phyloP scores from a whole-genome alignment of 2,329 filamentous ascomycete genomes.

The Annulohypoxylon truncatum region DNA sequence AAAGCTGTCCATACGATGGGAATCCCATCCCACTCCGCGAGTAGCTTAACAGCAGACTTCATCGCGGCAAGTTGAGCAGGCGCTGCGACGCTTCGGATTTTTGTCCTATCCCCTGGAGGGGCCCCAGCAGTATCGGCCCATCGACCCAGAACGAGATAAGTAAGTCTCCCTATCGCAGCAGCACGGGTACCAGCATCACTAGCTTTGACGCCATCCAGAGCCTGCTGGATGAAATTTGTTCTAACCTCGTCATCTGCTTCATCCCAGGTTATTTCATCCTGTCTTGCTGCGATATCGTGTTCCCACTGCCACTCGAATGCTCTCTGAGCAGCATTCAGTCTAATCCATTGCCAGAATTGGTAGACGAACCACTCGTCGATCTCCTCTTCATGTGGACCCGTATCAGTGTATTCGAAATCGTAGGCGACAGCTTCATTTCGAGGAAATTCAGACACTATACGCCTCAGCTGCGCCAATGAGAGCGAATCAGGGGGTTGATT shows the following conservation, averaged over 20 bases:
- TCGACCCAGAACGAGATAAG: constrained; percentile 74
- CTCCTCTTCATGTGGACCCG: constrained; percentile 82
- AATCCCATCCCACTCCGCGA: constrained; percentile 64
- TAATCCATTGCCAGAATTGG: constrained; percentile 84
- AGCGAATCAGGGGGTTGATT: constrained; percentile 72
- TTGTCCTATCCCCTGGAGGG: constrained; percentile 56
- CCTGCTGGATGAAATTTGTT: constrained; percentile 66
- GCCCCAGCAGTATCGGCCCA: constrained; percentile 76
- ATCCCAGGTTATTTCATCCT: constrained; percentile 71
- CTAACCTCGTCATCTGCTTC: constrained; percentile 68
- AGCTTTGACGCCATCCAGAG: constrained; percentile 60
- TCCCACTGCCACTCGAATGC: constrained; percentile 84
- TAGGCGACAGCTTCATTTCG: constrained; percentile 78
- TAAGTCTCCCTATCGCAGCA: constrained; percentile 66
- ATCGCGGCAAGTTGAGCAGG: constrained; percentile 69
- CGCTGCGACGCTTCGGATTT: constrained; percentile 61
- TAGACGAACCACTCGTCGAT: constrained; percentile 98
- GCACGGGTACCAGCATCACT: constrained; percentile 62
- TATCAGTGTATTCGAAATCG: constrained; percentile 84
- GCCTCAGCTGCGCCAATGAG: constrained; percentile 78
- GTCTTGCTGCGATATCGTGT: constrained; percentile 58
- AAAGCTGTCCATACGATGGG: constrained; percentile 64
- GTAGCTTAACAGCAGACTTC: constrained; percentile 62
- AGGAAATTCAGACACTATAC: constrained; percentile 79
- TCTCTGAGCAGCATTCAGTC: constrained; percentile 78